Conservation (phyloP, 768 basidiomycete genomes). For the Tephrocybe sp. region DNA sequence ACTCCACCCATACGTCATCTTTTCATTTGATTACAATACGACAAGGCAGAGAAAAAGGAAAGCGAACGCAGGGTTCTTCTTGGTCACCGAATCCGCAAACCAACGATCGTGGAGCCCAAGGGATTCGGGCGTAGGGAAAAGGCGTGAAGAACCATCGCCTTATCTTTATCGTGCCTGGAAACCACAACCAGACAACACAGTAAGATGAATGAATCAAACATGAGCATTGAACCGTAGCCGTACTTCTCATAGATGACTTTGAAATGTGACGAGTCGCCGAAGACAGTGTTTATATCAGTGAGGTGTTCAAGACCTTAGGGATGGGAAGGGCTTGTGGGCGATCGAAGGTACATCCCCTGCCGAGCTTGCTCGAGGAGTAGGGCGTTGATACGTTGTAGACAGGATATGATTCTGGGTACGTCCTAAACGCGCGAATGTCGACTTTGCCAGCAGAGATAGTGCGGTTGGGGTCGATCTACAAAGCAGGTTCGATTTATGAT, state of each 20-base stretch:
- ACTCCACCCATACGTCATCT: no score
- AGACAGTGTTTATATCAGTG: slow-evolving; percentile 31
- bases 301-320: slow-evolving; percentile 31
- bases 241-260: slow-evolving; percentile 34
- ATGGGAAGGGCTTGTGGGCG: slow-evolving; percentile 30
- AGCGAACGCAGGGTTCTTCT: no score
- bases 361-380: slow-evolving; percentile 34
- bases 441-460: slow-evolving; percentile 98
- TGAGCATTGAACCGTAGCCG: slow-evolving; percentile 39
- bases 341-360: slow-evolving; percentile 38
- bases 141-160: slow-evolving; percentile 26
- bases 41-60: no score
- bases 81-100: slow-evolving; percentile 25
- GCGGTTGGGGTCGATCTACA: slow-evolving; percentile 93
- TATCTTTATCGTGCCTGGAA: slow-evolving; percentile 29
- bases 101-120: slow-evolving; percentile 17
- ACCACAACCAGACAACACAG: neutral
- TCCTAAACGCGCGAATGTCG: slow-evolving; percentile 98
- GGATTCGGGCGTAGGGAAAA: slow-evolving; percentile 32
- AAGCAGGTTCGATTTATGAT: neutral
- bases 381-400: slow-evolving; percentile 68
- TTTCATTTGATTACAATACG: no score
- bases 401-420: slow-evolving; percentile 93
- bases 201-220: slow-evolving; percentile 26
- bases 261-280: slow-evolving; percentile 34